These are phyloP conservation scores for Myochromella boudieri DNA, from an alignment of 768 basidiomycete species.

Conservation along the genomic window DNA sequence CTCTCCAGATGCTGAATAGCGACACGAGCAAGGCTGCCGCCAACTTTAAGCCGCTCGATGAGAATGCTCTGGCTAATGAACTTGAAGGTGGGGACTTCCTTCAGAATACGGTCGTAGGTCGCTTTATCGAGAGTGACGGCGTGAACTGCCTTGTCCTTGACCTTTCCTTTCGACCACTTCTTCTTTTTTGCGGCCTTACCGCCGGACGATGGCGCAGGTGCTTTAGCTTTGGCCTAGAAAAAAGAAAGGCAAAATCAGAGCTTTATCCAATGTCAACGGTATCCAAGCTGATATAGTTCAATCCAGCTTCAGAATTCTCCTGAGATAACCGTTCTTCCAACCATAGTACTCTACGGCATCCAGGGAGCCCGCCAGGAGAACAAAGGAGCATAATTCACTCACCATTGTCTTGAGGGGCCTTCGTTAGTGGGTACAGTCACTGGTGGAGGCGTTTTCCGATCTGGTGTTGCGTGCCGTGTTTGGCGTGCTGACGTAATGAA, in stretches of 20 bases:
- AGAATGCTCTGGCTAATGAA: slow-evolving; percentile 98
- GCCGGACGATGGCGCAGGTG: slow-evolving; percentile 68
- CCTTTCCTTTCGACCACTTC: slow-evolving; percentile 99
- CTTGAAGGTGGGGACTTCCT: slow-evolving; percentile 98
- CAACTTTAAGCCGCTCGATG: slow-evolving; percentile 97
- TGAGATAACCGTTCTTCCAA: slow-evolving; percentile 2
- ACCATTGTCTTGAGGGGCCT: slow-evolving; percentile 44
- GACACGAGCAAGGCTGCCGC: slow-evolving; percentile 89
- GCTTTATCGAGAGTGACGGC: slow-evolving; percentile 93
- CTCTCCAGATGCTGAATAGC: slow-evolving; percentile 92
- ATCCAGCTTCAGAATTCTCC: slow-evolving; percentile 35
- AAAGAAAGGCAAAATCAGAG: slow-evolving; percentile 21
- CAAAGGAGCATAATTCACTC: slow-evolving; percentile 25
- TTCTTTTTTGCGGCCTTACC: slow-evolving; percentile 98
- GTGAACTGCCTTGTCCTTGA: slow-evolving; percentile 99
- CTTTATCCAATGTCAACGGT: slow-evolving; percentile 17
- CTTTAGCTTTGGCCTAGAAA: slow-evolving; percentile 72
- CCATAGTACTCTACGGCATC: not conserved
- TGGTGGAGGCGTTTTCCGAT: slow-evolving; percentile 18
- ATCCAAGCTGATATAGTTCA: slow-evolving; percentile 33
- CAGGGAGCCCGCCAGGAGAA: not conserved
- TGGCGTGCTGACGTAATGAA: slow-evolving; percentile 32
- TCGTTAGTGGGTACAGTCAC: slow-evolving; percentile 35
- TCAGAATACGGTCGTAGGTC: slow-evolving; percentile 90
- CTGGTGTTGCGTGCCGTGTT: slow-evolving; percentile 39